Percentiles rank a stretch among this genome's conserved stretches.
Conservation (phyloP, 768 basidiomycete genomes). For the Strobilomyces dryophilus region DNA sequence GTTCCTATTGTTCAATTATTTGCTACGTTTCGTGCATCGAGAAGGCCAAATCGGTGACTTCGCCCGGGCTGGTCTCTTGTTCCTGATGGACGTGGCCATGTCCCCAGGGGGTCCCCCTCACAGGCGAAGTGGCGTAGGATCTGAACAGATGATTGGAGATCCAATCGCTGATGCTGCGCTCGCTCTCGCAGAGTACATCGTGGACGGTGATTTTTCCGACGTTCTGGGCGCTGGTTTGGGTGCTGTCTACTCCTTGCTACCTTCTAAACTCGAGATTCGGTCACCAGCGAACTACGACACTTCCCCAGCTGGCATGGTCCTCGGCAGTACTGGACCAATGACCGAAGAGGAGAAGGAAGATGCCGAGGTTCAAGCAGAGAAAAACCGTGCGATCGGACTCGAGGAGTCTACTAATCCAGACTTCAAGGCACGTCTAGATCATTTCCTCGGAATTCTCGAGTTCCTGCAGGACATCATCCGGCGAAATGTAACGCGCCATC, state of each 20-base stretch:
- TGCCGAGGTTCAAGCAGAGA: slow-evolving; percentile 46
- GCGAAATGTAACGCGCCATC: slow-evolving; percentile 49
- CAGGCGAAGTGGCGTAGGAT: slow-evolving; percentile 33
- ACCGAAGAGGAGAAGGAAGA: slow-evolving; percentile 58
- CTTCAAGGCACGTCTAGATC: slow-evolving; percentile 76
- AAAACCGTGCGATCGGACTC: slow-evolving; percentile 57
- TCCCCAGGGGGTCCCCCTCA: slow-evolving; percentile 59
- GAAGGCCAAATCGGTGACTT: slow-evolving; percentile 93
- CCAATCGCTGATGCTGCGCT: slow-evolving; percentile 82
- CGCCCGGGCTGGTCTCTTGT: slow-evolving; percentile 87
- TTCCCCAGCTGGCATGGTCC: slow-evolving; percentile 55
- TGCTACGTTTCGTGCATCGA: slow-evolving; percentile 90
- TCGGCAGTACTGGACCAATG: slow-evolving; percentile 59
- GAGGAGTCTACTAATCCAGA: slow-evolving; percentile 73
- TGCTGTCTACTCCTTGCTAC: slow-evolving; percentile 89
- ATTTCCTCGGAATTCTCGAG: slow-evolving; percentile 86
- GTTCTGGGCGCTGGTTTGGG: slow-evolving; percentile 91
- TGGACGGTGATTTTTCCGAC: slow-evolving; percentile 98
- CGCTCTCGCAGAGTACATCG: slow-evolving; percentile 86
- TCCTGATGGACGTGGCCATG: slow-evolving; percentile 95
- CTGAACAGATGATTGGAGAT: slow-evolving; percentile 37
- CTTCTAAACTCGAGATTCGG: slow-evolving; percentile 77
- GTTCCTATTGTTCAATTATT: slow-evolving; percentile 92
- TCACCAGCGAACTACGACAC: slow-evolving; percentile 39
- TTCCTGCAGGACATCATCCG: slow-evolving; percentile 87